Conservation (phyloP, 768 basidiomycete species). For the Suillus spraguei region DNA sequence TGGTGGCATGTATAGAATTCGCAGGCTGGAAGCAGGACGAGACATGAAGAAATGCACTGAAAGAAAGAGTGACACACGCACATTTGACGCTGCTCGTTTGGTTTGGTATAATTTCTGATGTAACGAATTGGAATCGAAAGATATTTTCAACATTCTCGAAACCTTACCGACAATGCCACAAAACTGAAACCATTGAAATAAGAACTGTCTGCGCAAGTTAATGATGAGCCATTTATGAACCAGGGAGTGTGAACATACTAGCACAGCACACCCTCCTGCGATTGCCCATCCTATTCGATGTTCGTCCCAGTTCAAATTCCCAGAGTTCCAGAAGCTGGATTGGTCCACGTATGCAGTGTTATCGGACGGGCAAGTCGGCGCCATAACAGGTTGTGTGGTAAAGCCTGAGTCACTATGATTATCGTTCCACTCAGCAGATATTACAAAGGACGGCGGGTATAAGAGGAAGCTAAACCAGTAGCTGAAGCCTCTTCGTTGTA, state of each 20-base stretch:
- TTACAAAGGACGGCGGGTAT: slow-evolving; percentile 5
- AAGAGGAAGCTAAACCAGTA: background rate
- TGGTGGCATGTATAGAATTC: slow-evolving; percentile 83
- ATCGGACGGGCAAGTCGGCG: slow-evolving; percentile 47
- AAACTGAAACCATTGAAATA: slow-evolving; percentile 57
- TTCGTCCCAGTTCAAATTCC: slow-evolving; percentile 56
- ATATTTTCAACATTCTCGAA: background rate
- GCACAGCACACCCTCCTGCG: slow-evolving; percentile 58
- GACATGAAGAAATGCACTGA: slow-evolving; percentile 5
- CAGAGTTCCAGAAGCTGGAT: slow-evolving; percentile 59
- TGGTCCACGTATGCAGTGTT: slow-evolving; percentile 58
- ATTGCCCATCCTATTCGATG: slow-evolving; percentile 78
- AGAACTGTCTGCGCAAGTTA: slow-evolving; percentile 51
- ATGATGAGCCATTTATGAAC: background rate
- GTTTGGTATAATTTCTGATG: slow-evolving; percentile 70
- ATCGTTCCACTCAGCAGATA: background rate
- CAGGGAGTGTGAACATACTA: slow-evolving; percentile 44
- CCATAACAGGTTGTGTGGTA: slow-evolving; percentile 20
- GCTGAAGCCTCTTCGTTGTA: too few relatives aligned
- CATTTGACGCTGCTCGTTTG: slow-evolving; percentile 80
- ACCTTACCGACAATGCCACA: slow-evolving; percentile 65
- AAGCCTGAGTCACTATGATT: background rate
- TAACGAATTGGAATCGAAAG: background rate
- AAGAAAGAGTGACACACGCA: slow-evolving; percentile 33
- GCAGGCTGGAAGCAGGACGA: slow-evolving; percentile 47